Evolutionary conservation across 805 yeast genomes (phyloP).

Genomic region (Nakazawaea ishiwadae): DNA sequence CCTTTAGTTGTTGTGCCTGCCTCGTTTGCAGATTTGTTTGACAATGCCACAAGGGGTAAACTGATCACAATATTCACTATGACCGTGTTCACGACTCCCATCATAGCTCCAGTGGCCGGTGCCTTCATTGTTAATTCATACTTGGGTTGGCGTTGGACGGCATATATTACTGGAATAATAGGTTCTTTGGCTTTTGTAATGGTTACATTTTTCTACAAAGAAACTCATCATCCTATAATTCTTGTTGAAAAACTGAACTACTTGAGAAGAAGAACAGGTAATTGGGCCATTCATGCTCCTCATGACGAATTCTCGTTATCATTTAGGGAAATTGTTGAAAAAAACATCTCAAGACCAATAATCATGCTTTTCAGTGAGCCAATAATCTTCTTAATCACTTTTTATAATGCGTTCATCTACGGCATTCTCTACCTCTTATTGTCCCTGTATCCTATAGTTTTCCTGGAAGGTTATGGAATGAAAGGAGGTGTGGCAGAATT

Average conservation of each 20-base stretch:
- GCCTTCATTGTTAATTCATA: constrained; percentile 57
- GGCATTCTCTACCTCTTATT: constrained; percentile 73
- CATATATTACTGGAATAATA: constrained; percentile 64
- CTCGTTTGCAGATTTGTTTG: constrained; percentile 76
- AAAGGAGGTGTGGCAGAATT: constrained; percentile 62
- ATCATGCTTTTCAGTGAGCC: constrained; percentile 67
- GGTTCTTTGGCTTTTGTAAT: constrained; percentile 37
- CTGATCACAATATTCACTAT: constrained; percentile 70
- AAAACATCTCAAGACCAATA: constrained; percentile 65
- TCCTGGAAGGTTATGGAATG: constrained; percentile 58
- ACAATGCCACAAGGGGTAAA: constrained; percentile 61
- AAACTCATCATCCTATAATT: constrained; percentile 70
- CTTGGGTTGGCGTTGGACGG: constrained; percentile 84
- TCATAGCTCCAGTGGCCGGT: constrained; percentile 77
- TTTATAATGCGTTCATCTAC: constrained; percentile 75
- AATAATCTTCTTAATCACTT: constrained; percentile 58
- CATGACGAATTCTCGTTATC: constrained; percentile 61
- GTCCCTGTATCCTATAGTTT: constrained; percentile 73
- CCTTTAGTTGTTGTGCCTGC: constrained; percentile 87
- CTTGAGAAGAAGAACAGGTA: constrained; percentile 64
- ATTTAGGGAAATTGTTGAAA: constrained; percentile 53
- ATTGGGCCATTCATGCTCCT: constrained; percentile 79
- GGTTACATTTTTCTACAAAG: constrained; percentile 45
- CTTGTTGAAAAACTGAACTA: constrained; percentile 56
- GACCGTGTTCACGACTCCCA: constrained; percentile 76